Base-by-base conservation (phyloP, 495 filamentous ascomycete genomes). In the Apodospora peruviana region DNA sequence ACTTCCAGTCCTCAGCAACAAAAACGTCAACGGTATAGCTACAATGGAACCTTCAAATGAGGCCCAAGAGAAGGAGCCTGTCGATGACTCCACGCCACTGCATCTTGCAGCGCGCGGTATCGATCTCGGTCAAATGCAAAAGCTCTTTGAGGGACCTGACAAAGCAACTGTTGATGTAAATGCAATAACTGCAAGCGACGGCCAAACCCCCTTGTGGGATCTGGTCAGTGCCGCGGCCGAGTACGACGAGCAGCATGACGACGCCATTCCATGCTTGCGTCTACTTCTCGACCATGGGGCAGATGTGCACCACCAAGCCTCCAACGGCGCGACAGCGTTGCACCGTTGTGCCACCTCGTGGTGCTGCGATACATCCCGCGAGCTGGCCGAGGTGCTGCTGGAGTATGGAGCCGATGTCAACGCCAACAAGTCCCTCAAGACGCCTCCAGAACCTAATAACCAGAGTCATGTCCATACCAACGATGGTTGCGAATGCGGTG, bases 221-320 rank as follows among this genome's bases (percentile, higher is more conserved):
- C 25, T 35, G 9, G 43, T 35, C 25, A 19, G 14, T 17, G 14
- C 43, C 24, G 10, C 43, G 4, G 24, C 8, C 7, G 27, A 45
- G 25, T 18, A 12, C 21, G 27, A 45, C 14, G 25, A 35, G 10
- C n/a, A 10, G 2, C 25, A 18, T 20, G 18, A 20, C 11, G 36
- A 40, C 16, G 34, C 35, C 1, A 3, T 39, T 14, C 11, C 9
- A 5, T 24, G 10, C 19, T 32, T 48, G 11, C 47, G 40, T 10
- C 25, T 48, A 1, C 47, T 58, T 3, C 36, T 51, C 47, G 14
- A 36, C 16, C 44, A 48, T 24, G 55, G 55, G 2, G 51, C 51
- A 10, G 34, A 48, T 17, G 43, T 24, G 19, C 40, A 52, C 43
- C 29, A 40, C 4, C 18, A 17, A 5, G 51, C 53, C 11, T 4